Evolutionary conservation across 2,329 filamentous ascomycete species (phyloP).

Genomic region (Cytospora leucostoma): DNA sequence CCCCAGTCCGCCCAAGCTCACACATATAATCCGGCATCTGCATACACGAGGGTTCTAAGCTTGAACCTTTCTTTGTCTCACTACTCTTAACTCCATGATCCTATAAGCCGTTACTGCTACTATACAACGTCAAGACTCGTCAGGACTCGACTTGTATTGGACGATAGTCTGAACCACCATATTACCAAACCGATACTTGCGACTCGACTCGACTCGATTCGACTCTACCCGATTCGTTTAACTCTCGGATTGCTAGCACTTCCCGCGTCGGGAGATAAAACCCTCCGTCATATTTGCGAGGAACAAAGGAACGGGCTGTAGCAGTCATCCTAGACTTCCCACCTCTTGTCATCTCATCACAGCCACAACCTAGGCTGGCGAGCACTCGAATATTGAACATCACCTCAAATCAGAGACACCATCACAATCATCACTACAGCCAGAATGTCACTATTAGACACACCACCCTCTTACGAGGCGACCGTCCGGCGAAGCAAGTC

Average conservation of each 20-base stretch:
- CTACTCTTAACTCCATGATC: too few species aligned
- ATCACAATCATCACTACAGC: not conserved
- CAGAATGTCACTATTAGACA: constrained; percentile 22
- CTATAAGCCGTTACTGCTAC: not conserved
- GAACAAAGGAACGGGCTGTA: not conserved
- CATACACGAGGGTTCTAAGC: too few species aligned
- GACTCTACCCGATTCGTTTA: not conserved
- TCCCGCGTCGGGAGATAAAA: not conserved
- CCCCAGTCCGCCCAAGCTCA: too few species aligned
- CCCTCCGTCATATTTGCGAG: not conserved
- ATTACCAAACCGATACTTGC: not conserved
- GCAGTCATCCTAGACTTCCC: not conserved
- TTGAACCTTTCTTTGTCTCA: too few species aligned
- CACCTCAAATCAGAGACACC: not conserved
- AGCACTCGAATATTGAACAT: not conserved
- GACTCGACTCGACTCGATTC: not conserved
- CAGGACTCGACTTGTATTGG: not conserved
- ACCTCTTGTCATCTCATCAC: not conserved
- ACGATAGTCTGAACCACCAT: not conserved
- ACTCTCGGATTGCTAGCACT: not conserved
- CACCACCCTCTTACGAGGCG: constrained; percentile 16
- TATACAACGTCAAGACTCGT: not conserved
- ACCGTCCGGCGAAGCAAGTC: constrained; percentile 36
- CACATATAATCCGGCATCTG: too few species aligned
- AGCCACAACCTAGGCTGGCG: not conserved